Conservation (phyloP, 2,329 filamentous ascomycete genomes). For the Sclerotiophoma versabilis region DNA sequence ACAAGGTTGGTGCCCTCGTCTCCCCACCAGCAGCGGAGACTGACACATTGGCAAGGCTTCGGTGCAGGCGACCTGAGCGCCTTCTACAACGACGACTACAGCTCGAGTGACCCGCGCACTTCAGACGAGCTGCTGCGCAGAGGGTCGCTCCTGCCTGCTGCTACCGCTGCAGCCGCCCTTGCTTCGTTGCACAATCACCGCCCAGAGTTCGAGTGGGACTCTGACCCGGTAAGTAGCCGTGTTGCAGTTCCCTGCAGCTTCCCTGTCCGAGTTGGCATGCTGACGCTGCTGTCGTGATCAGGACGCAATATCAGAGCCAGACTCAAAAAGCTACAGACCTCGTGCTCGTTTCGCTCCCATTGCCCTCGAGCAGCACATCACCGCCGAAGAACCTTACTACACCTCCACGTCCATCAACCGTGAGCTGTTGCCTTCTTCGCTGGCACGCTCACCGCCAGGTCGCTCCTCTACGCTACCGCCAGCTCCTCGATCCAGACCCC, state of each 20-base stretch:
- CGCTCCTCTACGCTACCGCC: conserved; percentile 89
- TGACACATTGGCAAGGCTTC: conserved; percentile 55
- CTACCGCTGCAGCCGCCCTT: conserved; percentile 83
- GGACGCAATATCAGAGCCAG: conserved; percentile 49
- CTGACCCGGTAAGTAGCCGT: conserved; percentile 42
- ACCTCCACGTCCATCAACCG: conserved; percentile 66
- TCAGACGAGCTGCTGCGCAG: conserved; percentile 74
- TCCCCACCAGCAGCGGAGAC: conserved; percentile 42
- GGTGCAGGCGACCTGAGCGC: conserved; percentile 65
- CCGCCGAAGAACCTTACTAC: conserved; percentile 53
- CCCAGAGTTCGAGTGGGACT: conserved; percentile 64
- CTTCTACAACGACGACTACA: conserved; percentile 72
- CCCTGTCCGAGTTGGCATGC: conserved; percentile 13
- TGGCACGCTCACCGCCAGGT: conserved; percentile 81
- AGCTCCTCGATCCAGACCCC: conserved; percentile 75
- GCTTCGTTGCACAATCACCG: conserved; percentile 85
- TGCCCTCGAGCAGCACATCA: conserved; percentile 74
- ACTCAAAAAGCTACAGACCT: conserved; percentile 48
- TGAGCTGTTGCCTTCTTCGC: conserved; percentile 82
- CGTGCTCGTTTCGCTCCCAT: conserved; percentile 50
- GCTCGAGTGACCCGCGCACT: conserved; percentile 70
- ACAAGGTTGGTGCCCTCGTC: conserved; percentile 41
- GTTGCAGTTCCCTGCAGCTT: conserved; percentile 15
- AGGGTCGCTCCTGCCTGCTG: conserved; percentile 69
- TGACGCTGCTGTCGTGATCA: conserved; percentile 36